Evolutionary conservation across 2,329 filamentous ascomycete genomes (phyloP), one percentile per base, ranked within the genome.

Genomic region (Alternaria consortialis): DNA sequence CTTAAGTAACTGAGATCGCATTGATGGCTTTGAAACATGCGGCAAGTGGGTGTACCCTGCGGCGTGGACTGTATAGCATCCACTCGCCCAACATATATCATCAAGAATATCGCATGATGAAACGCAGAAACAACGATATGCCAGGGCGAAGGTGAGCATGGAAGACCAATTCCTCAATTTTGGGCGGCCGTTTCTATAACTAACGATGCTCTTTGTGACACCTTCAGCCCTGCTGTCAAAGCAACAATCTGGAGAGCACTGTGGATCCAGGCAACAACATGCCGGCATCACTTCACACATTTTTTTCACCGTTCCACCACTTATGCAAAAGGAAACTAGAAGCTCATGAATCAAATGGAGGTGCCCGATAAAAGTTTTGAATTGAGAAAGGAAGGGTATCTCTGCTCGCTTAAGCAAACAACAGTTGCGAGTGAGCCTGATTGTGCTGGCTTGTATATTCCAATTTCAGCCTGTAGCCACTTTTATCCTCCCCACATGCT

Each of bases 401-500:
- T 76, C 72, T 72, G 69, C 72, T 74, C 75, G 70, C 71, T 58
- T 61, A 72, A 75, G 71, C 72, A 73, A 73, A 76, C 63, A 71
- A 74, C 67, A 69, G 53, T 64, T 64, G 71, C 70, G 74, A 75
- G 72, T 69, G 72, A 76, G 74, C 69, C 68, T 71, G 50, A 59
- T 69, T 74, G 70, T 74, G 65, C 66, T 72, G 62, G 64, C 62
- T 62, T 67, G 57, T 67, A 53, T 66, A 67, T 69, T 63, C 68
- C 74, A 76, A 79, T 78, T 77, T 79, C 66, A 72, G 70, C 73
- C 72, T 74, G 64, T 70, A 63, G 42, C 62, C 67, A 63, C 55
- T 7, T 62, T 62, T 70, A 50, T 65, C 69, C 64, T 68, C 71
- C 72, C 44, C 62, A 70, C 61, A 56, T 68, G 63, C 63, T 56